These are phyloP conservation scores for Limnomonas spitsbergensis DNA, from an alignment of 139 green algal species.

Conservation along the genomic window DNA sequence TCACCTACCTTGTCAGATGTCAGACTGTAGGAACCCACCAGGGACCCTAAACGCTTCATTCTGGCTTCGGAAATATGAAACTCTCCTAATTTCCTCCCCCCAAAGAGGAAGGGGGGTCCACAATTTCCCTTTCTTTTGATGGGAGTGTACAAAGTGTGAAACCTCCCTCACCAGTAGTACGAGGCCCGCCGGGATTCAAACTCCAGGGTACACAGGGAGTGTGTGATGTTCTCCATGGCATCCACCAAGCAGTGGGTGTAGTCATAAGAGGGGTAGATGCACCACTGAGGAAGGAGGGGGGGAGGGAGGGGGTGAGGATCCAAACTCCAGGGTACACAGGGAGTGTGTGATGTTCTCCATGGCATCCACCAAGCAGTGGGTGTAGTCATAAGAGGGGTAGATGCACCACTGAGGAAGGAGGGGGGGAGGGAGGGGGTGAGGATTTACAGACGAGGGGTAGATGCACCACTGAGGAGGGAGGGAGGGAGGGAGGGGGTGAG, in stretches of 20 bases:
- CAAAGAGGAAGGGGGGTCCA: too few species aligned
- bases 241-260: constrained; percentile 98
- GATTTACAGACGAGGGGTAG: constrained; percentile 97
- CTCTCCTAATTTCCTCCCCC: too few species aligned
- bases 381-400: constrained; percentile 99
- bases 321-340: constrained; percentile 98
- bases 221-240: constrained; percentile 95
- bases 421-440: too few species aligned
- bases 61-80: not conserved
- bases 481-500: too few species aligned
- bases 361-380: constrained; percentile 93
- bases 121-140: too few species aligned
- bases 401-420: constrained; percentile 96
- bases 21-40: not conserved
- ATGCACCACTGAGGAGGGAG: constrained; percentile 96
- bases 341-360: constrained; percentile 99
- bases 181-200: constrained; percentile 93
- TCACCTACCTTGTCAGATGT: not conserved
- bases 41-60: not conserved
- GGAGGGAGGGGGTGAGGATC: too few species aligned
- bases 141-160: too few species aligned
- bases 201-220: constrained; percentile 99
- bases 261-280: constrained; percentile 99
- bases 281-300: too few species aligned
- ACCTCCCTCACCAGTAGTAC: constrained; percentile 96